Percentiles rank a stretch among this genome's conserved stretches.
Conservation (phyloP, 1,284 basidiomycete genomes). For the Bondarzewia mesenterica region DNA sequence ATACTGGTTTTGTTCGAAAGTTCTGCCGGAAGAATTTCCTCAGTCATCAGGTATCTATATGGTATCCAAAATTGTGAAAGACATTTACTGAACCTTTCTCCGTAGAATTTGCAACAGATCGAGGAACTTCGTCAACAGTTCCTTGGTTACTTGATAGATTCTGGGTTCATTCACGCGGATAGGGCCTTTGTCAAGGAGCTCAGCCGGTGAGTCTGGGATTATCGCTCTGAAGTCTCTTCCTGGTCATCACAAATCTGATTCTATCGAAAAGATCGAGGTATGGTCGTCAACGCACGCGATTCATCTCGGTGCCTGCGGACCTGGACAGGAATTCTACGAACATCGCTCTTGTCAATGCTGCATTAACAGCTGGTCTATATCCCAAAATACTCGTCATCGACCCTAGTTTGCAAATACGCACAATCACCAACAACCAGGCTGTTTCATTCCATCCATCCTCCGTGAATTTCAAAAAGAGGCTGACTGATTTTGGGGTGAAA, state of each 20-base stretch:
- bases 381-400: slow-evolving; percentile 86
- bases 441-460: slow-evolving; percentile 90
- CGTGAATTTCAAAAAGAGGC: slow-evolving; percentile 69
- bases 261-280: slow-evolving; percentile 79
- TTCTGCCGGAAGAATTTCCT: slow-evolving; percentile 85
- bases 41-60: slow-evolving; percentile 63
- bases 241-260: too few species aligned
- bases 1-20: slow-evolving; percentile 51
- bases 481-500: slow-evolving; percentile 67
- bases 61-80: background rate
- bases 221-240: too few species aligned
- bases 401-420: slow-evolving; percentile 56
- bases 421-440: slow-evolving; percentile 81
- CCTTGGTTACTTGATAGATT: slow-evolving; percentile 84
- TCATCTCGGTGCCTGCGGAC: slow-evolving; percentile 69
- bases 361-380: slow-evolving; percentile 83
- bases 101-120: slow-evolving; percentile 86
- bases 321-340: slow-evolving; percentile 67
- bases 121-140: slow-evolving; percentile 96
- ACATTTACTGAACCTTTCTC: background rate
- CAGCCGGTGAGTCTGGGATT: slow-evolving; percentile 53
- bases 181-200: slow-evolving; percentile 64
- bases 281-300: slow-evolving; percentile 64
- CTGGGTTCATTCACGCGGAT: slow-evolving; percentile 75
- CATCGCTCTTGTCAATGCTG: slow-evolving; percentile 67